Evolutionary conservation across 2,329 filamentous ascomycete species (phyloP).

Genomic region (Meredithiella fracta): DNA sequence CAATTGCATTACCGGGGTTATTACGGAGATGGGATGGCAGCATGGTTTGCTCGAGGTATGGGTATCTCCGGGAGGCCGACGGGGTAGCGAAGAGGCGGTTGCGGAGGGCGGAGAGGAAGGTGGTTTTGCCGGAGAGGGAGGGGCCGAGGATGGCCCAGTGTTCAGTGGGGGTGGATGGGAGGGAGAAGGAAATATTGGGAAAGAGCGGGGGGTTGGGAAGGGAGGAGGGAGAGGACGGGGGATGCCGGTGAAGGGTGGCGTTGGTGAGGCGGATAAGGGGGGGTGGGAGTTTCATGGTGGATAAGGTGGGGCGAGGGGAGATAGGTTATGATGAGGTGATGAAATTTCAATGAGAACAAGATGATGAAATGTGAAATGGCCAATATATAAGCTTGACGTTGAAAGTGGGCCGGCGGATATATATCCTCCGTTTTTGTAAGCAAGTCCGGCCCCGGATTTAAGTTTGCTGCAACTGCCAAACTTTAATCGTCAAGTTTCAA

Average conservation of each 20-base stretch:
- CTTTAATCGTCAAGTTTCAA: no score
- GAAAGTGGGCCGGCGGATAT: neutral
- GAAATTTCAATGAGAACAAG: neutral
- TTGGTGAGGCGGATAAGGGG: conserved; percentile 58
- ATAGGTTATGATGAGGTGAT: neutral
- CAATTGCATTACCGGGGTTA: conserved; percentile 50
- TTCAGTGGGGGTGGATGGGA: conserved; percentile 42
- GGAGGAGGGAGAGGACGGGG: conserved; percentile 37
- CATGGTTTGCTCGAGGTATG: conserved; percentile 50
- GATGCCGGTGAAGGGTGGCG: conserved; percentile 68
- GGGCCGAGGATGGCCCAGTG: conserved; percentile 78
- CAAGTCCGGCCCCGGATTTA: neutral
- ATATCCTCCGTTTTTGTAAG: neutral
- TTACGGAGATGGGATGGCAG: conserved; percentile 32
- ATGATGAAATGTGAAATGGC: neutral
- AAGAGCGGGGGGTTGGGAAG: conserved; percentile 58
- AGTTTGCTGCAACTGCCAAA: neutral
- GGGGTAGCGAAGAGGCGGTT: conserved; percentile 64
- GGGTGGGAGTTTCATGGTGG: conserved; percentile 21
- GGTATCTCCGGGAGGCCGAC: conserved; percentile 58
- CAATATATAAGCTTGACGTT: neutral
- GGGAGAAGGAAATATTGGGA: conserved; percentile 48
- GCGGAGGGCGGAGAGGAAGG: conserved; percentile 61
- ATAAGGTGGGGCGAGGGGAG: neutral
- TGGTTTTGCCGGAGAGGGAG: conserved; percentile 63